phyloP scores from a whole-genome alignment of 306 rosid species.

The Pterocarpus santalinus region DNA sequence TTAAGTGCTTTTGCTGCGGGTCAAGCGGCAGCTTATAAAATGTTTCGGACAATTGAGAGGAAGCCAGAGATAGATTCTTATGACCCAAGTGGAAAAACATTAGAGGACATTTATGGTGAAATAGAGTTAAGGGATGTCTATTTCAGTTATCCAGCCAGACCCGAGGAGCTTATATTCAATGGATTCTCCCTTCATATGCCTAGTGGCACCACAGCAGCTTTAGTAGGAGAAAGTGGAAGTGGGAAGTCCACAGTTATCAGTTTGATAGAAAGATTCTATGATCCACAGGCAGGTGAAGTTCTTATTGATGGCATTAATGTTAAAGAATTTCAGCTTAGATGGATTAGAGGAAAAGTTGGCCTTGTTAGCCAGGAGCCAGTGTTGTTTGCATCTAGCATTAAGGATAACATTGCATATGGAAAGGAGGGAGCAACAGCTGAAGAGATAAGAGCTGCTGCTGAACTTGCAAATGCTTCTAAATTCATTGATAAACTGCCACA shows the following conservation, averaged over 20 bases:
- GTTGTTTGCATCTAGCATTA: slow-evolving; percentile 73
- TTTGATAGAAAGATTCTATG: slow-evolving; percentile 82
- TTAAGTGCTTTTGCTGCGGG: slow-evolving; percentile 83
- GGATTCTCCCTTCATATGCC: slow-evolving; percentile 72
- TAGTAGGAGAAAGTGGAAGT: slow-evolving; percentile 91
- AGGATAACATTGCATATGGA: slow-evolving; percentile 80
- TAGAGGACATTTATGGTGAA: slow-evolving; percentile 71
- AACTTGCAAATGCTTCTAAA: slow-evolving; percentile 82
- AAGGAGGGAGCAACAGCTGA: slow-evolving; percentile 76
- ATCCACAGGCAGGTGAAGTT: slow-evolving; percentile 78
- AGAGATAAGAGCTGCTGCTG: slow-evolving; percentile 71
- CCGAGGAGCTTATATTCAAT: slow-evolving; percentile 70
- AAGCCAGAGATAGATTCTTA: slow-evolving; percentile 75
- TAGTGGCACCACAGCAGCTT: slow-evolving; percentile 73
- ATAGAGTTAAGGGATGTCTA: slow-evolving; percentile 67
- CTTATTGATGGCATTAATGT: slow-evolving; percentile 71
- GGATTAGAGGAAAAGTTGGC: slow-evolving; percentile 83
- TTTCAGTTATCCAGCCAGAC: slow-evolving; percentile 84
- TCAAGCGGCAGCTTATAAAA: slow-evolving; percentile 87
- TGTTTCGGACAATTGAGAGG: slow-evolving; percentile 80
- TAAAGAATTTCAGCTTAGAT: slow-evolving; percentile 73
- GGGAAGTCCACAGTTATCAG: slow-evolving; percentile 86
- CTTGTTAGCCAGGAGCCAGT: slow-evolving; percentile 92
- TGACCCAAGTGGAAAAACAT: slow-evolving; percentile 60
- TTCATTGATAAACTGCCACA: slow-evolving; percentile 80